Evolutionary conservation across 306 rosid species (phyloP).

Genomic region (Gillenia trifoliata): DNA sequence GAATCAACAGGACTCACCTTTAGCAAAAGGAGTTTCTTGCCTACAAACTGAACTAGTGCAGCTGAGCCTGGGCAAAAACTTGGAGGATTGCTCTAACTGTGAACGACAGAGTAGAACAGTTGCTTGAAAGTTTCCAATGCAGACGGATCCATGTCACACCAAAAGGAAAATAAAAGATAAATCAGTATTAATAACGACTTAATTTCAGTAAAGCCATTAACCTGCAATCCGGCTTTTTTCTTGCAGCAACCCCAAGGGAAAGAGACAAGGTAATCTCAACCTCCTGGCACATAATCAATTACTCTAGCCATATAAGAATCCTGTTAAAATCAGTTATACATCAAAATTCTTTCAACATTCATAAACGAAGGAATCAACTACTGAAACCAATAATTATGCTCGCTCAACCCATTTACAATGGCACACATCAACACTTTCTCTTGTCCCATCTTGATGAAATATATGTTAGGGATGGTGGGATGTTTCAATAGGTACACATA

Average conservation of each 20-base stretch:
- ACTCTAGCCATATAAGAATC: too few relatives aligned
- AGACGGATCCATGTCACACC: neutral
- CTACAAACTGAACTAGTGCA: constrained; percentile 74
- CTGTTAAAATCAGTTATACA: neutral
- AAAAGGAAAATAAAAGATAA: neutral
- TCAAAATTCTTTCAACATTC: neutral
- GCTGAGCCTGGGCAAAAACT: constrained; percentile 80
- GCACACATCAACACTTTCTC: neutral
- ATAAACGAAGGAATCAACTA: neutral
- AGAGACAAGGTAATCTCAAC: constrained; percentile 50
- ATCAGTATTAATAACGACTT: neutral
- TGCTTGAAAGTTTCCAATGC: neutral
- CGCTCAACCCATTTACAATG: too few relatives aligned
- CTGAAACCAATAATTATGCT: neutral
- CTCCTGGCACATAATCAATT: too few relatives aligned
- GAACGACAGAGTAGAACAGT: constrained; percentile 4
- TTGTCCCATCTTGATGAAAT: neutral
- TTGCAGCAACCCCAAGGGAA: constrained; percentile 65
- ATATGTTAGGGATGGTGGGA: too few relatives aligned
- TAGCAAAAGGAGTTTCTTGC: constrained; percentile 81
- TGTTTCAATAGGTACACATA: too few relatives aligned
- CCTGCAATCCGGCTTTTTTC: constrained; percentile 65
- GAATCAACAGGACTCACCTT: constrained; percentile 58
- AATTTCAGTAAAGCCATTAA: constrained; percentile 73
- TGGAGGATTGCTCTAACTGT: constrained; percentile 88